Evolutionary conservation across 768 basidiomycete species (phyloP), one percentile per base, ranked within the genome.

Genomic region (Suillus subalutaceus): DNA sequence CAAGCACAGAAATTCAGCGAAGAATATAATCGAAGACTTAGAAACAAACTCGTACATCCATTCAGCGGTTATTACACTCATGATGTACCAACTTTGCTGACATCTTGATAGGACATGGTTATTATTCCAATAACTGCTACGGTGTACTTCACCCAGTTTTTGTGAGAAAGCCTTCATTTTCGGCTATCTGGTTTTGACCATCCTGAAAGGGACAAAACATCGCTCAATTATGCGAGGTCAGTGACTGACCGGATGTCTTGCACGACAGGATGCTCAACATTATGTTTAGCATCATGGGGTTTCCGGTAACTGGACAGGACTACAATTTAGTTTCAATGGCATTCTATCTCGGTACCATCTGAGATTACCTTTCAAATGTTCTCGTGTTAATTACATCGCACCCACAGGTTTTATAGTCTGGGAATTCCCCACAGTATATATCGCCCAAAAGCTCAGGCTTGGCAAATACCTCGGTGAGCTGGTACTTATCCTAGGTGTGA

Each of bases 311-410:
- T 32, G 63, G 70, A 38, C 67, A 88, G 85, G 75, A 83, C 53
- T 89, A 88, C 71, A 89, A 88, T 70, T 77, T 89, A 10, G 83
- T 88, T 10, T 87, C 86, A 1, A 74, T 87, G 65, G 84, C 87
- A 2, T 88, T 89, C 75, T 88, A 88, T 71, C 74, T 86, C 44
- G 88, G 86, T 82, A 68, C 62, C 26, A 71, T 44, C 37, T 32
- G 37, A 71, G 9, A 10, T 50, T 63, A 15, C 18, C 43, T 64
- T 44, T 55, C 20, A 35, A 35, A 20, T 20, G 18, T 23, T 46
- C 35, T 35, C 18, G 48, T n/a, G 10, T 12, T 58, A 32, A n/a
- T 46, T 50, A 46, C 16, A 44, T 30, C 18, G 1, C n/a, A 35
- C 8, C 26, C 6, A 50, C 58, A 79, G 77, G 76, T 8, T 77